Base-by-base conservation (phyloP, 208 protist species). In the Kentomonas sorsogonicus region DNA sequence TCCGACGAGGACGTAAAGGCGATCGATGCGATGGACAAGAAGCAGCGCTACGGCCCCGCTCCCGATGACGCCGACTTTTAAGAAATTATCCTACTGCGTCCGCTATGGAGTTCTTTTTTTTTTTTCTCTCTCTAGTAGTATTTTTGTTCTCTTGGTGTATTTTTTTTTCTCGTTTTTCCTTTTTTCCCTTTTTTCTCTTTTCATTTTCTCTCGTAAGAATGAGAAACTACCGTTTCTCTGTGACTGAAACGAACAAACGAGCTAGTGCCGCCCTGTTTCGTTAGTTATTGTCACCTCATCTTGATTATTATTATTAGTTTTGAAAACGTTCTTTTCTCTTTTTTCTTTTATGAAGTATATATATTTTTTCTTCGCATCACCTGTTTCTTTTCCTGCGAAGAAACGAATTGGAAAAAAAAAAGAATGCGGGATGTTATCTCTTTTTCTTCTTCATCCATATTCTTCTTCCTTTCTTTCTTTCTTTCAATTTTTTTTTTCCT, bases 11-110 rank as follows among this genome's bases (percentile, higher is more conserved):
- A 88, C 16, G 72, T 88, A 66, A 50, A 51, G 23, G 23, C 38
- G 27, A 72, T 88, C 26, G 68, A 74, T 23, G 51, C 41, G 25
- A 63, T 84, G 63, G 64, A 84, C 30, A 57, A 44, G 15, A 60
- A 68, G 11, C 54, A 65, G 23, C 62, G 70, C 23, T 75, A 56
- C 22, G 67, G 71, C 39, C 25, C 25, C 10, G 50, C 34, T 18
- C 50, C 50, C 27, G 29, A 54, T 41, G 53, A 33, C 1, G 13
- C n/a, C 22, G 54, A 27, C 54, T 41, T 60, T 38, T 1, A 9
- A 34, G 13, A 40, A 16, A 0, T 22, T 53, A 16, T 22, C 40
- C 57, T 45, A 29, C 29, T n/a, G n/a, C n/a, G n/a, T n/a, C n/a
- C n/a, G n/a, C n/a, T n/a, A n/a, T n/a, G n/a, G n/a, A n/a, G n/a